These are phyloP conservation scores for Alloascoidea africana DNA, from an alignment of 805 yeast species.

Conservation along the genomic window DNA sequence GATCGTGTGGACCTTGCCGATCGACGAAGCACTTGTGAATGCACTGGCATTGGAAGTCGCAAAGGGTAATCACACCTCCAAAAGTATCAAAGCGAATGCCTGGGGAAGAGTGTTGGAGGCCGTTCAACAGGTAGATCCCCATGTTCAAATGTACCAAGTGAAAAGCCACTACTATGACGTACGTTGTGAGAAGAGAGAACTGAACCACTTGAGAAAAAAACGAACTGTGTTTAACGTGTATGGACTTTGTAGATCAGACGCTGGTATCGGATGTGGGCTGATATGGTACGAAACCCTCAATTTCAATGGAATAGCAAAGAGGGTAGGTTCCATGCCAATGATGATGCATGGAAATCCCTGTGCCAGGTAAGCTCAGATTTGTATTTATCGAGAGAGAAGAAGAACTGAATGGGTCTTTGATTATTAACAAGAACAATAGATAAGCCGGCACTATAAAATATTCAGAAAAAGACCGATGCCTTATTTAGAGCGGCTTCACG, in stretches of 20 bases:
- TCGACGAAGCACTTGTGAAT: neutral
- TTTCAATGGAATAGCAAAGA: neutral
- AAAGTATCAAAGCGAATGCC: neutral
- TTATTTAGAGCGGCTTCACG: neutral
- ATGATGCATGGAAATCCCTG: neutral
- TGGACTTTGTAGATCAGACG: too few species aligned
- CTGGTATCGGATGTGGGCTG: neutral
- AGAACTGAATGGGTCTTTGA: too few species aligned
- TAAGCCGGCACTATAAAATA: neutral
- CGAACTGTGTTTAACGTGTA: too few species aligned
- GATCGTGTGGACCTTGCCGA: neutral
- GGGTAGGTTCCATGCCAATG: neutral
- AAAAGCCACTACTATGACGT: slow-evolving; percentile 1
- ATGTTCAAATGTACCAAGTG: neutral
- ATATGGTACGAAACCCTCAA: neutral
- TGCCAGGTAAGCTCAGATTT: too few species aligned
- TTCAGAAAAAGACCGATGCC: neutral
- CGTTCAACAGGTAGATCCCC: neutral
- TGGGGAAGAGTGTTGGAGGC: neutral
- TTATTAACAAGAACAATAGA: too few species aligned
- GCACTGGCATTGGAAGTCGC: neutral
- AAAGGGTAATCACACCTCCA: neutral
- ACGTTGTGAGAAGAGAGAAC: too few species aligned
- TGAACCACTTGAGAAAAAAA: too few species aligned
- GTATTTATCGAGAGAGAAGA: too few species aligned